Base-by-base conservation (phyloP, 495 filamentous ascomycete genomes). In the Ascobolus immersus region DNA sequence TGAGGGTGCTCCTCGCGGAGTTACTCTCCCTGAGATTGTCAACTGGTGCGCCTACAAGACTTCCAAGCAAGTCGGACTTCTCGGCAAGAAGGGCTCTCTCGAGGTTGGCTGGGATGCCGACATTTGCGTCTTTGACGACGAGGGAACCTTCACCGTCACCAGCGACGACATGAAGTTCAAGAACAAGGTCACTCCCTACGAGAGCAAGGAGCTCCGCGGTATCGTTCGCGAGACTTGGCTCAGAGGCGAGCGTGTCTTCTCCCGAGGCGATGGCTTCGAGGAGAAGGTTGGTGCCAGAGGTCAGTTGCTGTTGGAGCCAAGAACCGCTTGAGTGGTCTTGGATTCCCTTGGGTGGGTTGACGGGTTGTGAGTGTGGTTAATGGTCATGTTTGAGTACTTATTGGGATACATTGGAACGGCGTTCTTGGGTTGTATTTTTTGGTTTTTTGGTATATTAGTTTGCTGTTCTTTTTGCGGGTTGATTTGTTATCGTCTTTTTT, bases 121-220 rank as follows among this genome's bases (percentile, higher is more conserved):
- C 53, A 59, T 96, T 12, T 78, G 73, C 38, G 73, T 94, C 15
- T 96, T 96, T 55, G 86, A 94, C 45, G 77, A 82, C 30, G 57
- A 67, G 28, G 73, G 67, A 19, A 63, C 64, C 44, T 96, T 81
- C 64, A 63, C 67, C 24, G 67, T 92, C 35, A 49, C 42, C 2
- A 42, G 43, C 6, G 49, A 48, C 26, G 59, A 63, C 20, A 91
- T 96, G 84, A 63, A 86, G 25, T 96, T 90, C 65, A 68, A 81
- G 44, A 94, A 96, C 51, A 89, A 90, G 52, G 77, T 78, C 57
- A 77, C 69, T 17, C 86, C 86, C 2, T 96, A 92, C 58, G 76
- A 93, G 53, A 79, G 80, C 17, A 72, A 69, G 43, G 64, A 52
- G 4, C 67, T 96, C 48, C 64, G 58, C 36, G 86, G 86, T 0